Evolutionary conservation across 164 flowering plant genomes (phyloP).

Genomic region (Liquidambar formosana): DNA sequence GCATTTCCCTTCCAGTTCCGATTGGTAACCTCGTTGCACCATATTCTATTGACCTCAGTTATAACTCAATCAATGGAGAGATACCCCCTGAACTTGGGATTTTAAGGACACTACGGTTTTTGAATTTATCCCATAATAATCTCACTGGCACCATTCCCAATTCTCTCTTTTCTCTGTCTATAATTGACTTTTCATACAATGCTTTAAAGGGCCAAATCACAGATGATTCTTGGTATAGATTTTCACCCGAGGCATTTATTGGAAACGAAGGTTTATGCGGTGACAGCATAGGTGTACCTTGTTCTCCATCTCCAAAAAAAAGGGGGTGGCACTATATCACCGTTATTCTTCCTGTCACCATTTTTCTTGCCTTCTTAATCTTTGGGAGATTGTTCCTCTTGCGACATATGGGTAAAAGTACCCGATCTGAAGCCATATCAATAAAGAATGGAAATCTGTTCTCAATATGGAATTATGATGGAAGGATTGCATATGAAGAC

Average conservation of each 20-base stretch:
- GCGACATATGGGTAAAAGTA: not conserved
- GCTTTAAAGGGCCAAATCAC: not conserved
- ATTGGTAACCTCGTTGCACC: no score
- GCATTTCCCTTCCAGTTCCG: no score
- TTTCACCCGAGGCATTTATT: not conserved
- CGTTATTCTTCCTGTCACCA: not conserved
- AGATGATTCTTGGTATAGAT: no score
- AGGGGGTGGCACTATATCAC: no score
- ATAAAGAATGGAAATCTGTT: not conserved
- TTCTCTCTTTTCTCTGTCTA: not conserved
- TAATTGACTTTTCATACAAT: not conserved
- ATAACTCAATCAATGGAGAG: not conserved
- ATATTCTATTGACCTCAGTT: not conserved
- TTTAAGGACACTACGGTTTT: not conserved
- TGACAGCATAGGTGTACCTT: no score
- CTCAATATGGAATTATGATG: not conserved
- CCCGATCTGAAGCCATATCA: not conserved
- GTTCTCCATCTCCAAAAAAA: no score
- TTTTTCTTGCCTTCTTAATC: not conserved
- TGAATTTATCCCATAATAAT: conserved; percentile 4
- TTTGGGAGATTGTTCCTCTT: not conserved
- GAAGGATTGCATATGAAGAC: no score
- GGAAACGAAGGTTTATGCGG: not conserved
- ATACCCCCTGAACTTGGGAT: not conserved
- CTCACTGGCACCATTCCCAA: conserved; percentile 2